Conservation (phyloP, 257 asterid genomes). For the Coffea eugenioides region DNA sequence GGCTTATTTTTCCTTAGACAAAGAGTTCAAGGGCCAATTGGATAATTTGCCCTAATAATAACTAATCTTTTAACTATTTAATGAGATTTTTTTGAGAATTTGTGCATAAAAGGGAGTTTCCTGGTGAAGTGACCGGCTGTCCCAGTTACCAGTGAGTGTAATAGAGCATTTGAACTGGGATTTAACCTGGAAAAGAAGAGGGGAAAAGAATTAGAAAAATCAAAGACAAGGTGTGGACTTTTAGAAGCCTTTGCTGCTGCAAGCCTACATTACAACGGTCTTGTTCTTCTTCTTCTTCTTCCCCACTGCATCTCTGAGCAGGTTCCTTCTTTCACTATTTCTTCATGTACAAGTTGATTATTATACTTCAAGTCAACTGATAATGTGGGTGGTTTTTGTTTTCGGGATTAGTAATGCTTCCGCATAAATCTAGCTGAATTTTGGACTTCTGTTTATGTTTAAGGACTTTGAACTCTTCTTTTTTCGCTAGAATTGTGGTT, state of each 20-base stretch:
- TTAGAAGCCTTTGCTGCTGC: constrained; percentile 5
- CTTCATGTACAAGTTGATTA: neutral
- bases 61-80: too few relatives aligned
- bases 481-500: neutral
- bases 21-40: too few relatives aligned
- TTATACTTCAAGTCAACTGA: too few relatives aligned
- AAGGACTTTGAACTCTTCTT: constrained; percentile 1
- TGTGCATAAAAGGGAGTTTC: neutral
- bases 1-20: too few relatives aligned
- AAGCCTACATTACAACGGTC: constrained; percentile 20
- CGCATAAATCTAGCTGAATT: constrained; percentile 19
- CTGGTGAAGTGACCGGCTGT: neutral
- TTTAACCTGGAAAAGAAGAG: neutral
- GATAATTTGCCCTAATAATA: too few relatives aligned
- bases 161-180: constrained; percentile 1
- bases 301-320: constrained; percentile 1
- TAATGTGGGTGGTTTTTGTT: constrained; percentile 16
- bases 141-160: constrained; percentile 5
- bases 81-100: too few relatives aligned
- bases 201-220: neutral
- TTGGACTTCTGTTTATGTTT: constrained; percentile 10
- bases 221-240: neutral
- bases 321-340: constrained; percentile 13
- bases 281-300: constrained; percentile 2
- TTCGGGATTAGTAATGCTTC: neutral